Evolutionary conservation across 371 early-diverging fungal genomes (phyloP).

Genomic region (Chytridium lagenaria): DNA sequence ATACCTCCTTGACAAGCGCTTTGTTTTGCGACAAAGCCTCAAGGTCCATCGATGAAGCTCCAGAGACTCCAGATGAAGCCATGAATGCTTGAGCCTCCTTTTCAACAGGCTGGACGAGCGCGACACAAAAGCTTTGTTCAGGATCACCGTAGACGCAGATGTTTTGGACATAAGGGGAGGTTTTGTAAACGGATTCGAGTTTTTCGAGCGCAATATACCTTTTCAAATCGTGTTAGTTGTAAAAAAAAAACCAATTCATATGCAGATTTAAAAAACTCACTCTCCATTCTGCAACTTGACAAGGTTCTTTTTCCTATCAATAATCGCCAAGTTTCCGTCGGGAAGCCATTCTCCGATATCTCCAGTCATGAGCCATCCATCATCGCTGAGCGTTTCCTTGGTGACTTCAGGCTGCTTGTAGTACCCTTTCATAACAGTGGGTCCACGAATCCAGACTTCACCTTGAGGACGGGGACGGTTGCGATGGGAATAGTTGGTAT

Average conservation of each 20-base stretch:
- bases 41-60: background rate
- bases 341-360: constrained; percentile 87
- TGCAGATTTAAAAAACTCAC: constrained; percentile 87
- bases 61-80: background rate
- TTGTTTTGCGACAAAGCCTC: constrained; percentile 30
- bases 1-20: constrained; percentile 30
- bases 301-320: constrained; percentile 85
- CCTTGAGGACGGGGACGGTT: constrained; percentile 77
- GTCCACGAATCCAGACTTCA: constrained; percentile 89
- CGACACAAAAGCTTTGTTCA: constrained; percentile 68
- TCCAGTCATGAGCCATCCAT: constrained; percentile 94
- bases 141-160: constrained; percentile 89
- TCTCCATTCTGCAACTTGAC: constrained; percentile 92
- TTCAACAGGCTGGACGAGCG: constrained; percentile 74
- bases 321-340: constrained; percentile 75
- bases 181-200: constrained; percentile 92
- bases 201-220: constrained; percentile 96
- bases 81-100: constrained; percentile 36
- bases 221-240: constrained; percentile 60
- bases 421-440: constrained; percentile 76
- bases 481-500: constrained; percentile 53
- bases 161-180: constrained; percentile 75
- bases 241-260: constrained; percentile 91
- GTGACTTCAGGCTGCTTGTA: constrained; percentile 72
- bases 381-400: constrained; percentile 59